Percentiles rank a stretch among this genome's conserved stretches.
These are phyloP conservation scores for Amyloporia xantha DNA, from an alignment of 768 basidiomycete species.

Conservation along the genomic window DNA sequence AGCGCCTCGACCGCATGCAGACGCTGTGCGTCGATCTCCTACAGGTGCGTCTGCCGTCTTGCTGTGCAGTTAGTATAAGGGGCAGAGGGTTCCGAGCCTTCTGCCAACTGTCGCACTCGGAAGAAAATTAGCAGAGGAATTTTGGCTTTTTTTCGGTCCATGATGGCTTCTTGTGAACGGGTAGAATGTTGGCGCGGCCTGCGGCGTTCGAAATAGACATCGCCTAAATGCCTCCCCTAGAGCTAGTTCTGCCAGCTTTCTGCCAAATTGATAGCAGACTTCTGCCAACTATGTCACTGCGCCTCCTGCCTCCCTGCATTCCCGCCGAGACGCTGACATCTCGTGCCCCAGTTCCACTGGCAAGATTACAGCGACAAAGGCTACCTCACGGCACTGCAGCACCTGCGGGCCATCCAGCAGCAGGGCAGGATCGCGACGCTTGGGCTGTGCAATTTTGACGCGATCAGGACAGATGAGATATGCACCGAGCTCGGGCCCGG, in stretches of 20 bases:
- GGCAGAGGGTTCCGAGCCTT: not conserved
- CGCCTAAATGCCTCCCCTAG: no score
- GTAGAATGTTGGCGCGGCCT: no score
- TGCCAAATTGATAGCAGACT: no score
- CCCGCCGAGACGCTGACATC: not conserved
- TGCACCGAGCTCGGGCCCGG: conserved; percentile 68
- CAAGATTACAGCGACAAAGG: conserved; percentile 52
- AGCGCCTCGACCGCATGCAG: conserved; percentile 66
- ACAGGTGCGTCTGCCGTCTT: conserved; percentile 40
- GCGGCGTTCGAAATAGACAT: no score
- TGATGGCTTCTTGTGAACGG: no score
- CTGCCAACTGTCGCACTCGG: not conserved
- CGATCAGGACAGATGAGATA: conserved; percentile 69
- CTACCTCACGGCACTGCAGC: conserved; percentile 41
- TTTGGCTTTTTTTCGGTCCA: no score
- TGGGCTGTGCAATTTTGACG: conserved; percentile 79
- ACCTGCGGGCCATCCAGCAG: conserved; percentile 52
- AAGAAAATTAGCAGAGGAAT: no score
- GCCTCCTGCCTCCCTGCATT: no score
- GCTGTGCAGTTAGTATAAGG: not conserved
- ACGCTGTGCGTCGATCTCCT: conserved; percentile 57
- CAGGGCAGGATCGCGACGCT: conserved; percentile 58
- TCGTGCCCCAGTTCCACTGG: conserved; percentile 63
- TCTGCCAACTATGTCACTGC: no score
- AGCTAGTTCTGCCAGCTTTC: no score